Evolutionary conservation across 116 monocot species (phyloP), one percentile per base, ranked within the genome.

Genomic region (Zostera marina): DNA sequence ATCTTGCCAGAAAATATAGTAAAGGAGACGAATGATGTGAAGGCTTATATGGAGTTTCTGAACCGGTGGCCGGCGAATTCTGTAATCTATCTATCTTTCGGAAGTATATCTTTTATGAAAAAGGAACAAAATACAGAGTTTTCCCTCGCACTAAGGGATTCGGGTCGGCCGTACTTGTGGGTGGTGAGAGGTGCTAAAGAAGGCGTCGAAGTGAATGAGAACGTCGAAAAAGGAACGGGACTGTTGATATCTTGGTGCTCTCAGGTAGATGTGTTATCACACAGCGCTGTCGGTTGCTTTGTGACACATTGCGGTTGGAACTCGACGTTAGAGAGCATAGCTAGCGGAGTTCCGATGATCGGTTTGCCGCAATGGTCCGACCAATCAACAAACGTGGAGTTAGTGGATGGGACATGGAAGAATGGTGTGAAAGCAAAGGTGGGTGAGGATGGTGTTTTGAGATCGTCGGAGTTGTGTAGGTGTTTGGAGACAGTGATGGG

Each of bases 251-350:
- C 22, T 0, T 79, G 79, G 79, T 63, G 64, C 17, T 49, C 62
- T 8, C 79, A 79, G 13, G 42, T 67, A 9, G 64, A 62, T 4
- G 67, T 79, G 49, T 44, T 79, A n/a, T 47, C 51, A 5, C 70
- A 68, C 54, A 44, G 13, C 5, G 51, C 70, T 0, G 46, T 64
- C 2, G 79, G 79, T 10, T 73, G 73, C 61, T 78, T 78, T 40
- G 62, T 78, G 24, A 78, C 66, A 1, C 77, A 73, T 14, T 73
- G 77, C 22, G 73, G 77, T 16, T 77, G 72, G 77, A 77, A 73
- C 44, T 77, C 78, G 13, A 68, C 68, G n/a, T 22, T 62, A 41
- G 79, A 79, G 56, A 64, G 51, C 2, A 5, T 74, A 1, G 63
- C 13, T 14, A 0, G 54, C 23, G 79, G 79, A 0, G 70, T 79